Evolutionary conservation across 2,329 filamentous ascomycete species (phyloP), one percentile per base, ranked within the genome.

Genomic region (Aspergillus ibericus): DNA sequence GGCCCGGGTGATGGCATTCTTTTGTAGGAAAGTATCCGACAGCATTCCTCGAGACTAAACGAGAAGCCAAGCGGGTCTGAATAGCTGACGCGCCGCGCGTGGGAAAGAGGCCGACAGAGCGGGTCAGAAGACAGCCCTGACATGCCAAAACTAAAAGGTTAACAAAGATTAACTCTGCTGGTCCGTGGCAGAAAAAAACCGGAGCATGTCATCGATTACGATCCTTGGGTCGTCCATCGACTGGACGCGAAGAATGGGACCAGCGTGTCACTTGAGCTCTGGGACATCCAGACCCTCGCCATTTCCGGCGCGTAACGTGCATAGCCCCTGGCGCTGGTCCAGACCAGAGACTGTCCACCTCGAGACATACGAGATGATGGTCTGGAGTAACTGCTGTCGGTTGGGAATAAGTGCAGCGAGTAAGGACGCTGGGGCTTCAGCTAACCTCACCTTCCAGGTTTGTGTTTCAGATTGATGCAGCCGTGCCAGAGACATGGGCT

Each of bases 401-500:
- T 29, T 18, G 27, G n/a, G 7, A 42, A 5, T 27, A 53, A 15
- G n/a, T 44, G 51, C 51, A 53, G 38, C 51, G 51, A 53, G 51
- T 53, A 53, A 53, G 51, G 51, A 53, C 18, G 10, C 16, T 9
- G 27, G 4, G 5, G 20, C 22, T 32, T 32, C 29, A 16, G 22
- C n/a, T 48, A 5, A 48, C 22, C 34, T 48, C 44, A 36, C 29
- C 5, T 53, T 20, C 15, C 27, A 44, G 51, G 16, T 44, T n/a
- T 29, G 15, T 42, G 51, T 53, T 53, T 53, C 51, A 53, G 36
- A 12, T 48, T 29, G 36, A 15, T 48, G 44, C 44, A 48, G 44
- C 27, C 32, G 44, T 15, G 25, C 15, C 25, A 48, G 44, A 48
- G 44, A 48, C 44, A 48, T 48, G 44, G 44, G 44, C 18, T 13